phyloP scores from a whole-genome alignment of 2,329 filamentous ascomycete species.

The Chrysoporthe deuterocubensis region DNA sequence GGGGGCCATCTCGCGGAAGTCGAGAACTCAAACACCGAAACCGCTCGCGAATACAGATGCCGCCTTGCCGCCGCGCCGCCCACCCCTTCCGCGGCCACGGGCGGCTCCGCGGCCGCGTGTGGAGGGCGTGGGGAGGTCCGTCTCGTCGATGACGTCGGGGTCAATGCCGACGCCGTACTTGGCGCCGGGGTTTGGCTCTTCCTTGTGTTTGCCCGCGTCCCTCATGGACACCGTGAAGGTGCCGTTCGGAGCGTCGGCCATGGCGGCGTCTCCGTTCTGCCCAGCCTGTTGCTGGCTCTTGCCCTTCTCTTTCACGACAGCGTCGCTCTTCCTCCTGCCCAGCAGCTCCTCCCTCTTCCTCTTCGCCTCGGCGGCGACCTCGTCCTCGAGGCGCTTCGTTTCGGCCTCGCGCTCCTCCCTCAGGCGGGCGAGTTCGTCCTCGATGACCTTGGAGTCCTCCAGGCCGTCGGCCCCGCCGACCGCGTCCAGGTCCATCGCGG shows the following conservation, averaged over 20 bases:
- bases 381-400: conserved; percentile 50
- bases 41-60: conserved; percentile 27
- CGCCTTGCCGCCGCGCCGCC: conserved; percentile 22
- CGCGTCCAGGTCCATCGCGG: conserved; percentile 63
- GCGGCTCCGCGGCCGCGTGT: conserved; percentile 21
- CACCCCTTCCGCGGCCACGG: conserved; percentile 22
- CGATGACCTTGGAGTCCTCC: conserved; percentile 60
- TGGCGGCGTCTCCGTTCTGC: conserved; percentile 21
- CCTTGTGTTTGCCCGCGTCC: conserved; percentile 6
- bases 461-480: conserved; percentile 59
- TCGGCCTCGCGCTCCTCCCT: conserved; percentile 50
- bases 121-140: conserved; percentile 24
- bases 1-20: too few relatives aligned
- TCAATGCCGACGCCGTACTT: conserved; percentile 29
- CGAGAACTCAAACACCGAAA: conserved; percentile 28
- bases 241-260: conserved; percentile 6
- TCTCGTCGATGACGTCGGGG: conserved; percentile 33
- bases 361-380: conserved; percentile 52
- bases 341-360: conserved; percentile 55
- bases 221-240: neutral
- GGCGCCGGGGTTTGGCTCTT: conserved; percentile 8
- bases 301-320: conserved; percentile 18
- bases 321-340: conserved; percentile 42
- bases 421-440: conserved; percentile 53
- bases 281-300: conserved; percentile 26